Percentiles rank a stretch among this genome's conserved stretches.
These are phyloP conservation scores for Danielozyma ontarioensis DNA, from an alignment of 805 yeast genomes.

Conservation along the genomic window DNA sequence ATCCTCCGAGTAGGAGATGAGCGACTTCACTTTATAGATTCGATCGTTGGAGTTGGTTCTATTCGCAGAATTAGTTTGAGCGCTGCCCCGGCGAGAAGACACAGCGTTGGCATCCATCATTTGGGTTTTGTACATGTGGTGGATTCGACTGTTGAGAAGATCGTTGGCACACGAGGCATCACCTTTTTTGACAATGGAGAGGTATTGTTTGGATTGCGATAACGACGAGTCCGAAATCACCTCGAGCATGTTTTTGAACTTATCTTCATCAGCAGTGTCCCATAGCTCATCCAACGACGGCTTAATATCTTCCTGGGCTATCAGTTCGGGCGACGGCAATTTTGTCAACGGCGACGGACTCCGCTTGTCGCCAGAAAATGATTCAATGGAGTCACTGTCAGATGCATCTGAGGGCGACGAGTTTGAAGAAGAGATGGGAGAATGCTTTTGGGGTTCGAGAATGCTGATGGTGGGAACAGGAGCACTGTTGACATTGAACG, in stretches of 20 bases:
- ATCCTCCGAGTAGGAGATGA: conserved; percentile 30
- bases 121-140: conserved; percentile 29
- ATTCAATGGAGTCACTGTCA: not conserved
- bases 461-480: not conserved
- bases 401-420: not conserved
- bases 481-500: too few relatives aligned
- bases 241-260: conserved; percentile 19
- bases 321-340: too few relatives aligned
- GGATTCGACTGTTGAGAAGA: conserved; percentile 27
- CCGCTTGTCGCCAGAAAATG: too few relatives aligned
- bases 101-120: conserved; percentile 1
- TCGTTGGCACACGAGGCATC: conserved; percentile 15
- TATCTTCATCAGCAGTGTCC: conserved; percentile 2
- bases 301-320: not conserved
- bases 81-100: not conserved
- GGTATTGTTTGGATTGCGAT: conserved; percentile 20
- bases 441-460: not conserved
- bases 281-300: not conserved
- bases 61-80: conserved; percentile 1
- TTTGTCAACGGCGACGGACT: too few relatives aligned
- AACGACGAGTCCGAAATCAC: conserved; percentile 23
- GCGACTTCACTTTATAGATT: conserved; percentile 37
- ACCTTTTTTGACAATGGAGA: conserved; percentile 13
- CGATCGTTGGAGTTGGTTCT: conserved; percentile 9
- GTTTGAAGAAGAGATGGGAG: too few relatives aligned